A percentile compares a stretch with the other conserved stretches of the same genome.
These are phyloP conservation scores for Tanacetum coccineum DNA, from an alignment of 129 eudicot species.

Conservation along the genomic window DNA sequence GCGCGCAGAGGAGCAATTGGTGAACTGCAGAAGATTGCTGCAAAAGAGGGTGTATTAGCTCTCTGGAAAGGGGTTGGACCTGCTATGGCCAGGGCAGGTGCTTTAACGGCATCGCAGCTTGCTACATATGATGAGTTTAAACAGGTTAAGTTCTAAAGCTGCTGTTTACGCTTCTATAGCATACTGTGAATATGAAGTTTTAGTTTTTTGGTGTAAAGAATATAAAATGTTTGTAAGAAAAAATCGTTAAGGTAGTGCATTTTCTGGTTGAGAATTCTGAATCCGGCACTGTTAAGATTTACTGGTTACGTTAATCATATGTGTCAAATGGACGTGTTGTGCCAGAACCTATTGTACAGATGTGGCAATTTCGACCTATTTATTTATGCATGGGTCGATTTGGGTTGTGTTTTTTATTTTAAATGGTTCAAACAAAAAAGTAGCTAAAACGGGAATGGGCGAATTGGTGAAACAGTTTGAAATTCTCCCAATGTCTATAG, in stretches of 20 bases:
- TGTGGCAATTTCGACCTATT: not conserved
- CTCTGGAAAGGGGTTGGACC: conserved; percentile 99
- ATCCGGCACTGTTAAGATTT: not conserved
- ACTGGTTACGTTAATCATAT: not conserved
- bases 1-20: conserved; percentile 45
- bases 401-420: not conserved
- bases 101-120: conserved; percentile 93
- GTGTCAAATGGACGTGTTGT: not conserved
- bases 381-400: not conserved
- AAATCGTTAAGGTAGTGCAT: not conserved
- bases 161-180: conserved; percentile 13
- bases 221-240: not conserved
- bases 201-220: not conserved
- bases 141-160: conserved; percentile 52
- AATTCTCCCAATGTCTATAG: not conserved
- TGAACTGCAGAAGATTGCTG: conserved; percentile 59
- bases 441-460: not conserved
- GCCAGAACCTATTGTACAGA: too few relatives aligned
- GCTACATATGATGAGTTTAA: conserved; percentile 96
- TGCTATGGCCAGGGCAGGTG: conserved; percentile 89
- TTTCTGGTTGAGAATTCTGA: not conserved
- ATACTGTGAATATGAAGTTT: not conserved
- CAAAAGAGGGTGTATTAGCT: conserved; percentile 71
- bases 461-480: not conserved
- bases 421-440: not conserved